Base-by-base conservation (phyloP, 2,329 filamentous ascomycete genomes). In the Penicillium vulpinum region DNA sequence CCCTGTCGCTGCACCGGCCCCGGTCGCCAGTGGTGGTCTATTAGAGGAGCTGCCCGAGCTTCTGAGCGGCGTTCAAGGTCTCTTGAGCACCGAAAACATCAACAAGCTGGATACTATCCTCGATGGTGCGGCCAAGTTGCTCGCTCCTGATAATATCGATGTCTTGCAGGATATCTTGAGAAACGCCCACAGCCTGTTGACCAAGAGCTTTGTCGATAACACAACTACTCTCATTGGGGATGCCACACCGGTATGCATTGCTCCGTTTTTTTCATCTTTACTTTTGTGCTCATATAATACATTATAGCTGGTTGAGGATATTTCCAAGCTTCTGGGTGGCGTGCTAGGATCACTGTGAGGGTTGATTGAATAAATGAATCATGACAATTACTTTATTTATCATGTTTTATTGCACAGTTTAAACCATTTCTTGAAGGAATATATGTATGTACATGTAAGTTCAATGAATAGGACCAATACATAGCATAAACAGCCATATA, bases 191-290 rank as follows among this genome's bases (percentile, higher is more conserved):
- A 36, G 44, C 1, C 48, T 70, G 38, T 52, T 70, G 55, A 67
- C 67, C 21, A 60, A 60, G 49, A 58, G 64, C 24, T 70, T 70
- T 59, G 67, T 70, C 18, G 61, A 62, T 48, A 66, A 70, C 35
- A 73, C 71, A 5, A 63, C 63, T 2, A 67, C 65, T 3, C 52
- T 73, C 40, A 68, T 73, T 47, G 66, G 62, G 8, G 71, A 72
- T 67, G 71, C 70, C 18, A 67, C 69, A 28, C 71, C 71, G 59
- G 71, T 73, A 61, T 41, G 68, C 61, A 22, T 31, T 43, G 5
- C 16, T 4, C n/a, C n/a, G n/a, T n/a, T 33, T 24, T 29, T 15
- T 5, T 33, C 26, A 3, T 4, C 24, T 21, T 16, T n/a, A 2
- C 4, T 16, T 16, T 31, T 21, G 2, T 6, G 11, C 7, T 21